Evolutionary conservation across 2,329 filamentous ascomycete species (phyloP).

Genomic region (Dactylella cylindrospora): DNA sequence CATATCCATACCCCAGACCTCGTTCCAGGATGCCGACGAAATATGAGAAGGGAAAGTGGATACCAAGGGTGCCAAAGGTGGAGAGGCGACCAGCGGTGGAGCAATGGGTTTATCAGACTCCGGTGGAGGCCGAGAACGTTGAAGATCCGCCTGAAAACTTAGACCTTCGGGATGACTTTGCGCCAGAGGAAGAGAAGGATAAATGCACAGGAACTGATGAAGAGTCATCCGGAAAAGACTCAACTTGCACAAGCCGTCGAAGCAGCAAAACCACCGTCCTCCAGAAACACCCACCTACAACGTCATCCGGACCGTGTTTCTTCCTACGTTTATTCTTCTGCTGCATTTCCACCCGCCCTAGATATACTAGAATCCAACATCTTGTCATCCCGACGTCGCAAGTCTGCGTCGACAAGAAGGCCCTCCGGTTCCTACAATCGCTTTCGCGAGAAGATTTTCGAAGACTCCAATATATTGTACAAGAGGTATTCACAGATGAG

Average conservation of each 20-base stretch:
- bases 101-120: neutral
- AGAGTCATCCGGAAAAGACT: too few species aligned
- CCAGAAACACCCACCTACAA: neutral
- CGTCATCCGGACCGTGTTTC: neutral
- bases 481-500: slow-evolving; percentile 36
- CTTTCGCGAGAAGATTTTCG: slow-evolving; percentile 23
- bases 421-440: slow-evolving; percentile 23
- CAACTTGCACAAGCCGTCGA: neutral
- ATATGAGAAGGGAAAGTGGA: slow-evolving; percentile 15
- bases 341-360: slow-evolving; percentile 18
- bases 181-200: too few species aligned
- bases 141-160: neutral
- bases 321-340: slow-evolving; percentile 8
- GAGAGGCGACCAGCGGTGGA: neutral
- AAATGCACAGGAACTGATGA: too few species aligned
- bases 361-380: slow-evolving; percentile 36
- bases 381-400: slow-evolving; percentile 29
- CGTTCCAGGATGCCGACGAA: slow-evolving; percentile 7
- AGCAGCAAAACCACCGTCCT: neutral
- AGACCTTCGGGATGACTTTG: too few species aligned
- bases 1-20: slow-evolving; percentile 8
- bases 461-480: slow-evolving; percentile 21
- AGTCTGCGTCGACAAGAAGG: slow-evolving; percentile 12
- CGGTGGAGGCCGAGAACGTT: neutral
- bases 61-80: too few species aligned